Conservation (phyloP, 371 early-diverging fungal species). For the Apophysomyces elegans region DNA sequence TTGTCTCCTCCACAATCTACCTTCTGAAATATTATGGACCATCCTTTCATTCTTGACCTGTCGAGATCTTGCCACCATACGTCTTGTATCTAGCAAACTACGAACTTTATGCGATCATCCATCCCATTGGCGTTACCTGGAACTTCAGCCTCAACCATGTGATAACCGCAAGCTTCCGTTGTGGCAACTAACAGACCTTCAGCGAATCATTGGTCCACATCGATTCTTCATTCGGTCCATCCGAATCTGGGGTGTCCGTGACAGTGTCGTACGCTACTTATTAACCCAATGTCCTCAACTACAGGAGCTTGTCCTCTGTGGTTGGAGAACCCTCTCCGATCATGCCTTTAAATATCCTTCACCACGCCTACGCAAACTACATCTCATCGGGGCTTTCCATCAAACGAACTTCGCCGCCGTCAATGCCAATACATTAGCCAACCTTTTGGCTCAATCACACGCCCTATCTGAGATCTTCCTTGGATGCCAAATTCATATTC, state of each 20-base stretch:
- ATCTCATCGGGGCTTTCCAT: constrained; percentile 23
- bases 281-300: constrained; percentile 31
- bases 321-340: constrained; percentile 43
- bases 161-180: neutral
- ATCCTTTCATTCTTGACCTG: constrained; percentile 21
- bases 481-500: constrained; percentile 33
- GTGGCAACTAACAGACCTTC: constrained; percentile 29
- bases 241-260: constrained; percentile 33
- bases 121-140: constrained; percentile 12
- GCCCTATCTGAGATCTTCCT: constrained; percentile 24
- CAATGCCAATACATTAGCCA: constrained; percentile 30
- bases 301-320: constrained; percentile 26
- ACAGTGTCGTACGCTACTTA: constrained; percentile 33
- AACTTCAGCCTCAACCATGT: neutral
- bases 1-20: constrained; percentile 17
- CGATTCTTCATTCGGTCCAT: constrained; percentile 29
- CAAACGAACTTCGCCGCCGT: constrained; percentile 32
- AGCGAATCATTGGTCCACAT: constrained; percentile 27
- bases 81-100: constrained; percentile 19
- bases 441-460: constrained; percentile 30
- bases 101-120: constrained; percentile 18
- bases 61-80: constrained; percentile 20
- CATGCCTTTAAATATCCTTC: constrained; percentile 25
- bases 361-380: constrained; percentile 19
- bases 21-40: constrained; percentile 24